Base-by-base conservation (phyloP, 495 filamentous ascomycete species). In the Annulohypoxylon stygium region DNA sequence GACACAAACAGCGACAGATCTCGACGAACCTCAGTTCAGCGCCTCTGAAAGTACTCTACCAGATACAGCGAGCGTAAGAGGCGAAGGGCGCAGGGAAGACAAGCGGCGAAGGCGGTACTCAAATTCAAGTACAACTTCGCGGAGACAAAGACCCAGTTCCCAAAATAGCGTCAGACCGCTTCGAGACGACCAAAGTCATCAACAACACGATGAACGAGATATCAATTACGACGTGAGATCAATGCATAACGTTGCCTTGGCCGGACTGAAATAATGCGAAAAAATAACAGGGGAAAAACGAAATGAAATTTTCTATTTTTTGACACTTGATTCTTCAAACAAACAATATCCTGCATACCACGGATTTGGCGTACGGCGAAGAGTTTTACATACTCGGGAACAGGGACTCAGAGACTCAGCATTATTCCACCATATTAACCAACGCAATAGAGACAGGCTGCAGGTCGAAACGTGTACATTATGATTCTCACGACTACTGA, bases 161-260 rank as follows among this genome's bases (percentile, higher is more conserved):
- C 63, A 57, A 26, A 23, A 47, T 26, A 66, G 69, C 11, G 34
- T 64, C 33, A 54, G 61, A 16, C 23, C 61, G 47, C 5, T 20
- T 57, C 70, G 64, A 33, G 64, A 73, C 9, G 26, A 26, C 20
- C 20, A 23, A 23, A 23, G 20, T 14, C 61, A 5, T 41, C 43
- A 64, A 34, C 67, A 51, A 16, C 71, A 75, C 14, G 39, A 47
- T 33, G 62, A 61, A 23, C 18, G 53, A 54, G 70, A 70, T 7
- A 7, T n/a, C 45, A 73, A 79, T 30, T 79, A 70, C 51, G 77
- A 79, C 65, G n/a, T 72, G 39, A 70, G 72, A 65, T 79, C 77
- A 11, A 77, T 79, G 77, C 77, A 77, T 55, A 79, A 72, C 39
- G 75, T 79, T 58, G 71, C 75, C 33, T 62, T 78, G 72, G 66